phyloP scores from a whole-genome alignment of 768 basidiomycete genomes.

The Boletus tylopilopsis region DNA sequence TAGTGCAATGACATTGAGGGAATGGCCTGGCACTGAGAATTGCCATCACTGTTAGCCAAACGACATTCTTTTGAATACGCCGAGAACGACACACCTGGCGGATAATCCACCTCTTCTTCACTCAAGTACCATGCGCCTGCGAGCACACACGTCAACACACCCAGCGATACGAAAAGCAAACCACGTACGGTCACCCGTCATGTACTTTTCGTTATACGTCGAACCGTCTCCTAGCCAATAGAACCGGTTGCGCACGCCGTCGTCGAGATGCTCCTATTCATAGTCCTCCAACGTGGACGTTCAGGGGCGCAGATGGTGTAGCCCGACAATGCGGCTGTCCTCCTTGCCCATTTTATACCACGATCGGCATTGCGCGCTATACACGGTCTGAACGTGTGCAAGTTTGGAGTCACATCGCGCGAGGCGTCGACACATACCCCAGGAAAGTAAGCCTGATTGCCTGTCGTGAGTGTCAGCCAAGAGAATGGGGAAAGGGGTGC shows the following conservation, averaged over 20 bases:
- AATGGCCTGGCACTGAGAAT: no score
- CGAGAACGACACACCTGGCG: constrained; percentile 4
- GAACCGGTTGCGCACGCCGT: constrained; percentile 43
- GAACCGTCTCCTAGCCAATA: constrained; percentile 62
- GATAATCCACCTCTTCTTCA: constrained; percentile 12
- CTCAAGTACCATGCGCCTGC: constrained; percentile 15
- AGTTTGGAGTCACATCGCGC: no score
- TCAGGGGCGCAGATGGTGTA: constrained; percentile 48
- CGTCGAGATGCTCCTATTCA: constrained; percentile 47
- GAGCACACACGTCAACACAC: background rate
- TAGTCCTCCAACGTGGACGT: constrained; percentile 65
- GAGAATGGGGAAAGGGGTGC: no score
- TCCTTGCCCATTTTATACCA: constrained; percentile 65
- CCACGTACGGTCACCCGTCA: constrained; percentile 34
- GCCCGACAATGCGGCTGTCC: constrained; percentile 49
- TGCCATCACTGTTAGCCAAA: no score
- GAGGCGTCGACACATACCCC: no score
- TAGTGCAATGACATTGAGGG: no score
- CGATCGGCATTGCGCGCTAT: constrained; percentile 52
- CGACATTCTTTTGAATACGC: no score
- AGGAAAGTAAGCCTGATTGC: constrained; percentile 13
- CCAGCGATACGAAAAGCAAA: background rate
- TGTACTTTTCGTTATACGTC: constrained; percentile 46
- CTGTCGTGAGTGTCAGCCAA: background rate
- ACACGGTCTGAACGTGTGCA: constrained; percentile 44